Evolutionary conservation across 108 stramenopile species (phyloP).

Genomic region (Cyclotella baltica): DNA sequence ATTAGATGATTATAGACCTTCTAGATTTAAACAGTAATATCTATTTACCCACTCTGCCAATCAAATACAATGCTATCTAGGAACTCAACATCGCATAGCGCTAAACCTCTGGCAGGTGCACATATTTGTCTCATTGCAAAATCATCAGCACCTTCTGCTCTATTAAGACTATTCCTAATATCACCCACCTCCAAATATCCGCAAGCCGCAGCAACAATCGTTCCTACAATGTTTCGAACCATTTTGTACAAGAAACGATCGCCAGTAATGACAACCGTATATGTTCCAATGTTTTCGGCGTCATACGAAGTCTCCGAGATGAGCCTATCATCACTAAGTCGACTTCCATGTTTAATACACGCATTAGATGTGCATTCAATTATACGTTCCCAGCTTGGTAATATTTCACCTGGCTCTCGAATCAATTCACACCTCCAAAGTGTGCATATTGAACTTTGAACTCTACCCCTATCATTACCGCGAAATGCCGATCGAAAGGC

Average conservation of each 20-base stretch:
- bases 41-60: slow-evolving; percentile 32
- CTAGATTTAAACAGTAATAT: slow-evolving; percentile 33
- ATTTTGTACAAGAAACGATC: slow-evolving; percentile 89
- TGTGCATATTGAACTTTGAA: slow-evolving; percentile 59
- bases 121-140: slow-evolving; percentile 38
- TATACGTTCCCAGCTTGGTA: slow-evolving; percentile 50
- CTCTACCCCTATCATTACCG: slow-evolving; percentile 55
- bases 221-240: slow-evolving; percentile 81
- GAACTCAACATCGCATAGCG: slow-evolving; percentile 33
- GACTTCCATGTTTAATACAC: slow-evolving; percentile 23
- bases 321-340: slow-evolving; percentile 15
- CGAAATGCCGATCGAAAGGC: slow-evolving; percentile 79
- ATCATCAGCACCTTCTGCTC: neutral
- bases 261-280: slow-evolving; percentile 61
- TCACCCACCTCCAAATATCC: slow-evolving; percentile 54
- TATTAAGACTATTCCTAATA: slow-evolving; percentile 30
- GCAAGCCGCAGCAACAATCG: slow-evolving; percentile 71
- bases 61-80: slow-evolving; percentile 33
- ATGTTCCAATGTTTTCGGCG: slow-evolving; percentile 39
- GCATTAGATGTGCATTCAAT: neutral
- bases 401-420: slow-evolving; percentile 26
- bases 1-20: slow-evolving; percentile 51
- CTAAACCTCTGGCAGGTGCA: slow-evolving; percentile 56
- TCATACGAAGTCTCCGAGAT: slow-evolving; percentile 10
- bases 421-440: slow-evolving; percentile 47